These are phyloP conservation scores for Podaxis sp. DNA, from an alignment of 768 basidiomycete species.

Conservation along the genomic window DNA sequence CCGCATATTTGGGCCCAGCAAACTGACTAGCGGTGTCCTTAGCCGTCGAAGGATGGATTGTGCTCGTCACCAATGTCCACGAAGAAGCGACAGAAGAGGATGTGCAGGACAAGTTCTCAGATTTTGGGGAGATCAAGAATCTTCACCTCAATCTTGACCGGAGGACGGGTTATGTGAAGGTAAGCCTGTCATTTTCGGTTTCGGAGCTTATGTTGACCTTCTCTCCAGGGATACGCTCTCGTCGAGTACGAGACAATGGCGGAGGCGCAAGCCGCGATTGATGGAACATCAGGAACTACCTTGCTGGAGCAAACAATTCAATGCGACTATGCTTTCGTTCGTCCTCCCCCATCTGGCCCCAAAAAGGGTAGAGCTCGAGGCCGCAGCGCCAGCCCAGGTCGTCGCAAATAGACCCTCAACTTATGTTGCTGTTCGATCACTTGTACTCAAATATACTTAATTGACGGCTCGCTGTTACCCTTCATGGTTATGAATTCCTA, in stretches of 20 bases:
- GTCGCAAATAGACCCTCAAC: constrained; percentile 41
- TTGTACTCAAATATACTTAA: constrained; percentile 1
- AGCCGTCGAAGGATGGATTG: constrained; percentile 99
- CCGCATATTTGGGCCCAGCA: neutral
- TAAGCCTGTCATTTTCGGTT: constrained; percentile 31
- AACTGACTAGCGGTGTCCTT: constrained; percentile 15
- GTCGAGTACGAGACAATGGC: constrained; percentile 96
- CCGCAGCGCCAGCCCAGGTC: constrained; percentile 80
- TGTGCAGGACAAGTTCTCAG: constrained; percentile 92
- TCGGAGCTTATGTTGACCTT: neutral
- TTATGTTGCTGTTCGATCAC: constrained; percentile 16
- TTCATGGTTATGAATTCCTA: neutral
- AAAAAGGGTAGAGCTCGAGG: constrained; percentile 74
- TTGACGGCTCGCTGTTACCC: neutral
- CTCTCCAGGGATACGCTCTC: constrained; percentile 88
- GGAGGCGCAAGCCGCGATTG: constrained; percentile 93
- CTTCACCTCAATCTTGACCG: constrained; percentile 95
- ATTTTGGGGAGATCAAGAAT: constrained; percentile 98
- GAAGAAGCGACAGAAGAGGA: constrained; percentile 99
- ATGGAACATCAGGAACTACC: constrained; percentile 79
- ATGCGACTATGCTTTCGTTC: constrained; percentile 92
- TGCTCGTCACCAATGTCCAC: constrained; percentile 93
- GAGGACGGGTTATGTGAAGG: constrained; percentile 98
- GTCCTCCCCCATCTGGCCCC: constrained; percentile 82
- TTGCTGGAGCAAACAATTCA: constrained; percentile 85